phyloP scores from a whole-genome alignment of 768 basidiomycete species.

The Coprinopsis marcescibilis region DNA sequence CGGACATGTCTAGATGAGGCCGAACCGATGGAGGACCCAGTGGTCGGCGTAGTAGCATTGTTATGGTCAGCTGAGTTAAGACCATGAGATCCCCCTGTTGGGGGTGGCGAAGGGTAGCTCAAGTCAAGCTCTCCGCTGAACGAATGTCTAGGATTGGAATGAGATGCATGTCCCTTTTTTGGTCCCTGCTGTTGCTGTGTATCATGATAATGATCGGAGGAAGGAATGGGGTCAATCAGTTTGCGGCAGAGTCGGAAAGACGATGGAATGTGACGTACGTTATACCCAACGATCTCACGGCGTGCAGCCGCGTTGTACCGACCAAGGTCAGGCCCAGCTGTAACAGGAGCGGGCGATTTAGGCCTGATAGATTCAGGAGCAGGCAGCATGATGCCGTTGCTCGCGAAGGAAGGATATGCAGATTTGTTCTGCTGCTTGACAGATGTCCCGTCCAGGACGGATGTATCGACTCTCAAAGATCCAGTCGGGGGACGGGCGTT shows the following conservation, averaged over 20 bases:
- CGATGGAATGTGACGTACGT: conserved; percentile 33
- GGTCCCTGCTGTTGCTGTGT: conserved; percentile 30
- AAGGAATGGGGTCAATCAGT: too few relatives aligned
- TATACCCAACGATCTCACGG: conserved; percentile 68
- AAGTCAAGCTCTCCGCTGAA: conserved; percentile 67
- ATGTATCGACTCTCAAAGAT: conserved; percentile 70
- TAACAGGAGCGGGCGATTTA: conserved; percentile 75
- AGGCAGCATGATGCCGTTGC: conserved; percentile 53
- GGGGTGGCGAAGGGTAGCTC: conserved; percentile 49
- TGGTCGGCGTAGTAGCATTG: conserved; percentile 16
- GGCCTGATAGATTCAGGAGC: conserved; percentile 52
- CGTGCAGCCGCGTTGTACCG: conserved; percentile 60
- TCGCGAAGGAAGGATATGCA: conserved; percentile 67
- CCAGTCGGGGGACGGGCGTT: conserved; percentile 57
- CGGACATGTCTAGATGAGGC: conserved; percentile 64
- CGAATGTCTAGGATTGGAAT: conserved; percentile 62
- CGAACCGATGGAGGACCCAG: conserved; percentile 11
- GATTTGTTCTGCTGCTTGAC: conserved; percentile 74
- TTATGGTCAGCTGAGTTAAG: conserved; percentile 39
- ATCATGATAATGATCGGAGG: conserved; percentile 1
- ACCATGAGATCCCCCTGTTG: conserved; percentile 40
- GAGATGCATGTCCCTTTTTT: conserved; percentile 42
- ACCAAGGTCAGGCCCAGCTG: conserved; percentile 81
- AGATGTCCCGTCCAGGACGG: conserved; percentile 50
- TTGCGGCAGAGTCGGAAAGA: too few relatives aligned